phyloP scores from a whole-genome alignment of 768 basidiomycete species.

The Gloeophyllum trabeum region DNA sequence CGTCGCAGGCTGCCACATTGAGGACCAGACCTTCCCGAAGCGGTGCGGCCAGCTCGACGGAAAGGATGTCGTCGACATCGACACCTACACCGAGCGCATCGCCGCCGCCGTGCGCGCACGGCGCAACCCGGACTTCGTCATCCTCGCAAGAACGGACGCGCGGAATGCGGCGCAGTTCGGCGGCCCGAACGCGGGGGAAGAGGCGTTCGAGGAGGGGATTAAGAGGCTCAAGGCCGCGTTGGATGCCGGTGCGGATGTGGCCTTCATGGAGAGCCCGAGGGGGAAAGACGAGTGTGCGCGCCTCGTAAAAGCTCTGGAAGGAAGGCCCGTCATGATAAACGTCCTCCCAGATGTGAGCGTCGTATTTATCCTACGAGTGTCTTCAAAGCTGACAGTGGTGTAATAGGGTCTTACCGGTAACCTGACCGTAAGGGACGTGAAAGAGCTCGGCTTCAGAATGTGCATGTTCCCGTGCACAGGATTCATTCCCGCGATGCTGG shows the following conservation, averaged over 20 bases:
- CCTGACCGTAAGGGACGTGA: slow-evolving; percentile 12
- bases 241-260: slow-evolving; percentile 12
- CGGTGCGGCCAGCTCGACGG: slow-evolving; percentile 15
- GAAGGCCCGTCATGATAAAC: slow-evolving; percentile 16
- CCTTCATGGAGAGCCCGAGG: slow-evolving; percentile 17
- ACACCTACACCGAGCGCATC: slow-evolving; percentile 16
- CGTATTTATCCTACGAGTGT: not conserved
- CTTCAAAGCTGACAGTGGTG: not conserved
- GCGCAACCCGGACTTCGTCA: slow-evolving; percentile 12
- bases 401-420: slow-evolving; percentile 12
- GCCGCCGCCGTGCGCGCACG: slow-evolving; percentile 13
- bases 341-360: slow-evolving; percentile 12
- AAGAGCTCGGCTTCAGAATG: slow-evolving; percentile 14
- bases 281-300: slow-evolving; percentile 14
- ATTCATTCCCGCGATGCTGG: slow-evolving; percentile 15
- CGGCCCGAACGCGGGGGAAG: slow-evolving; percentile 13
- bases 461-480: slow-evolving; percentile 17
- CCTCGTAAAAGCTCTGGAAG: slow-evolving; percentile 14
- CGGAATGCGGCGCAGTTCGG: slow-evolving; percentile 14
- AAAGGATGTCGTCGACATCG: slow-evolving; percentile 14
- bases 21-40: slow-evolving; percentile 17
- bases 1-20: slow-evolving; percentile 16
- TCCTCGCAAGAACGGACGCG: slow-evolving; percentile 15
- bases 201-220: slow-evolving; percentile 16
- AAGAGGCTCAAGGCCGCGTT: slow-evolving; percentile 4